These are phyloP conservation scores for Grigorovia humatica DNA, from an alignment of 805 yeast species.

Conservation along the genomic window DNA sequence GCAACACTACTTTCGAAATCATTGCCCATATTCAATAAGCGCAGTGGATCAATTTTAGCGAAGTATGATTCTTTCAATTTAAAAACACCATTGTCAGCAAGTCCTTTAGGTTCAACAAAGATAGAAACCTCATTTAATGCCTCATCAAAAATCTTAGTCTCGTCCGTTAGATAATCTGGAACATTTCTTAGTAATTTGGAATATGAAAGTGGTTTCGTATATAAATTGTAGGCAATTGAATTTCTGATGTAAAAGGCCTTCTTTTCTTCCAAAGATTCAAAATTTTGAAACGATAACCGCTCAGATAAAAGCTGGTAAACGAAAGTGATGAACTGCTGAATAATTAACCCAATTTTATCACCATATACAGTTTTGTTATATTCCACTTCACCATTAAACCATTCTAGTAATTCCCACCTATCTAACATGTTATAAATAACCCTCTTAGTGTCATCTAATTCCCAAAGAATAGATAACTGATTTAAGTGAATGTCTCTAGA, in stretches of 20 bases:
- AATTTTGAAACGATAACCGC: constrained; percentile 47
- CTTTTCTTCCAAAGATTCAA: constrained; percentile 24
- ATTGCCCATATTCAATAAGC: constrained; percentile 35
- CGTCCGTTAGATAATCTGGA: constrained; percentile 30
- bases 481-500: constrained; percentile 64
- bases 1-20: constrained; percentile 45
- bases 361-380: constrained; percentile 38
- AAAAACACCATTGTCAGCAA: constrained; percentile 59
- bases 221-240: constrained; percentile 40
- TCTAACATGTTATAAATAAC: constrained; percentile 46
- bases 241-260: constrained; percentile 29
- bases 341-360: constrained; percentile 42
- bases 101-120: constrained; percentile 55
- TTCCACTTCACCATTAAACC: constrained; percentile 34
- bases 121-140: constrained; percentile 48
- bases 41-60: constrained; percentile 48
- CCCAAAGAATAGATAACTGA: constrained; percentile 49
- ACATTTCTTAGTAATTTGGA: constrained; percentile 34
- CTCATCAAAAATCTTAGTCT: constrained; percentile 35
- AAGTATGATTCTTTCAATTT: constrained; percentile 40
- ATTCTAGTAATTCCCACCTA: constrained; percentile 48
- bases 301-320: constrained; percentile 63
- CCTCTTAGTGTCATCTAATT: constrained; percentile 41
- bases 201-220: constrained; percentile 44
- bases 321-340: constrained; percentile 71